Evolutionary conservation across 805 yeast species (phyloP).

Genomic region (Cephaloascus fragrans): DNA sequence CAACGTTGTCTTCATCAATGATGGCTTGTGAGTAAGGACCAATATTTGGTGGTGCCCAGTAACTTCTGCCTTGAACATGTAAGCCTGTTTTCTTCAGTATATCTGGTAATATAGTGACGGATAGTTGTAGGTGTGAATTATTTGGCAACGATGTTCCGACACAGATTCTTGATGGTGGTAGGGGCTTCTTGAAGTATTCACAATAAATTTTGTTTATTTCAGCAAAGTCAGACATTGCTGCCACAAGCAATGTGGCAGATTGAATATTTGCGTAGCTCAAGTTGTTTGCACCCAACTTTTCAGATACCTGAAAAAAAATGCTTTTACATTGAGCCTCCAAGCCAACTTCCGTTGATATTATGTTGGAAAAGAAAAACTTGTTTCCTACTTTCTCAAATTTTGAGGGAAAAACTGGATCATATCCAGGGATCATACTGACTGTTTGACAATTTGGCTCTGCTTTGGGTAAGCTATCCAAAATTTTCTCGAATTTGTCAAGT

Average conservation of each 20-base stretch:
- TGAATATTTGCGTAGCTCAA: constrained; percentile 39
- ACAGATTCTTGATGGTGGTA: constrained; percentile 88
- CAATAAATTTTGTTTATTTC: constrained; percentile 54
- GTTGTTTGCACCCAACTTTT: constrained; percentile 16
- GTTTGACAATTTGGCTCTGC: constrained; percentile 1
- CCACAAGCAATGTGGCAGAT: constrained; percentile 49
- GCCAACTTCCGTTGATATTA: constrained; percentile 5
- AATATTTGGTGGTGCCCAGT: constrained; percentile 98
- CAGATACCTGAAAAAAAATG: constrained; percentile 35
- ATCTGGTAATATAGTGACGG: constrained; percentile 40
- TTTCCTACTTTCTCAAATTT: constrained; percentile 4
- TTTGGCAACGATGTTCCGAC: constrained; percentile 47
- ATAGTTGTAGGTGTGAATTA: constrained; percentile 37
- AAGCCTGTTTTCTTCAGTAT: constrained; percentile 46
- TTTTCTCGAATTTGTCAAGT: constrained; percentile 25
- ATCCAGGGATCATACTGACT: not conserved
- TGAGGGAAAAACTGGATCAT: not conserved
- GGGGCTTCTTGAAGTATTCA: constrained; percentile 40
- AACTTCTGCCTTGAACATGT: constrained; percentile 87
- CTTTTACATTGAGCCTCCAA: constrained; percentile 36
- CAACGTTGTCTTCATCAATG: constrained; percentile 39
- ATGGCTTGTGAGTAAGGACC: constrained; percentile 95
- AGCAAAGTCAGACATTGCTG: constrained; percentile 56
- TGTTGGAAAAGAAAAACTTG: constrained; percentile 18
- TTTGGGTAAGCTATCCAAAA: constrained; percentile 10